A percentile compares a stretch with the other conserved stretches of the same genome.
These are phyloP conservation scores for Lolium rigidum DNA, from an alignment of 176 grass and related monocot genomes.

Conservation along the genomic window DNA sequence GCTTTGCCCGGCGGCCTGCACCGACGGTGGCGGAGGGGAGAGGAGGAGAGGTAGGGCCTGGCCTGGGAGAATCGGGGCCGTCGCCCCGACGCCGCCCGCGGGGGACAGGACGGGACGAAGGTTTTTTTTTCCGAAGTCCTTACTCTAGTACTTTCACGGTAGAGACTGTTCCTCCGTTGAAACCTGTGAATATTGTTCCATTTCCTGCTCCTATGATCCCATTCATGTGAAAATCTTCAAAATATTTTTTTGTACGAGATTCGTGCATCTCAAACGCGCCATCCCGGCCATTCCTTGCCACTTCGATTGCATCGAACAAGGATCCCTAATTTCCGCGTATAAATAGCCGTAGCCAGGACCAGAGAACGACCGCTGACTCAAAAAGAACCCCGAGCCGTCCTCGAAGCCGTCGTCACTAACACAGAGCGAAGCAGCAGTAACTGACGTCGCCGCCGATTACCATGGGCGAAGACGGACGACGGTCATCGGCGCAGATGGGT, in stretches of 20 bases:
- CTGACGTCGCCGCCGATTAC: not conserved
- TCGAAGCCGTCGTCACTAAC: not conserved
- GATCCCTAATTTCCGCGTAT: not conserved
- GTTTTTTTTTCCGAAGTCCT: not conserved
- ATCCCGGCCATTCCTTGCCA: not conserved
- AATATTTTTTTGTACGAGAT: not conserved
- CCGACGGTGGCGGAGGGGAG: too few relatives aligned
- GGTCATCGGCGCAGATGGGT: not conserved
- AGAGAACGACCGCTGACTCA: not conserved
- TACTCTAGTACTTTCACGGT: not conserved
- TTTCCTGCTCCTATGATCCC: not conserved
- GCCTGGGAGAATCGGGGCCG: too few relatives aligned
- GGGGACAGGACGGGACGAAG: too few relatives aligned
- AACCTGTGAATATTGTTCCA: not conserved
- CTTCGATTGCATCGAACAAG: not conserved
- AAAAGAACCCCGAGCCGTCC: not conserved
- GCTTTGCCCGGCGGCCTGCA: too few relatives aligned
- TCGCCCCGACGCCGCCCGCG: too few relatives aligned
- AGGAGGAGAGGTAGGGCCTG: too few relatives aligned
- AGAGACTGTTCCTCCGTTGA: not conserved
- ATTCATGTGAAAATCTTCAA: not conserved
- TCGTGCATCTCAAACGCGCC: not conserved
- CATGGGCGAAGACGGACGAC: not conserved
- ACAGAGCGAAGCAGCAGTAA: not conserved
- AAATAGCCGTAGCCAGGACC: conserved; percentile 2